phyloP scores from a whole-genome alignment of 2,329 filamentous ascomycete genomes.

The Helminthosporium solani region DNA sequence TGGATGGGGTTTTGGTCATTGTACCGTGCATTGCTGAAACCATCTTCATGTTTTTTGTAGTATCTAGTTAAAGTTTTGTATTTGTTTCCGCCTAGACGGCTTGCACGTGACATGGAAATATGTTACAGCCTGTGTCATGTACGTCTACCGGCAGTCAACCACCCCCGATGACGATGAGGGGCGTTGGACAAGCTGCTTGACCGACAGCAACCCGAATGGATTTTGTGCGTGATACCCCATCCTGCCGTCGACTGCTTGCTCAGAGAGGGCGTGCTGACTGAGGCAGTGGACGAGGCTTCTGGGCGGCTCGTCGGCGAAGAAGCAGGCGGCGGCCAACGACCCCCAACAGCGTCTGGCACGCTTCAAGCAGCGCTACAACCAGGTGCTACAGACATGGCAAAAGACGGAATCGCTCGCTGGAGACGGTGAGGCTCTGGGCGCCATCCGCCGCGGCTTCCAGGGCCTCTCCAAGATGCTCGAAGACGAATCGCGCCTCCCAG shows the following conservation, averaged over 20 bases:
- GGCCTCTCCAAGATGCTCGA: constrained; percentile 68
- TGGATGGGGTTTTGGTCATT: too few relatives aligned
- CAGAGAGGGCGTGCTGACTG: constrained; percentile 16
- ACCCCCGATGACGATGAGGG: too few relatives aligned
- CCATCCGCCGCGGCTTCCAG: constrained; percentile 56
- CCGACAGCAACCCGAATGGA: constrained; percentile 9
- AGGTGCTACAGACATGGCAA: constrained; percentile 63
- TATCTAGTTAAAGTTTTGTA: too few relatives aligned
- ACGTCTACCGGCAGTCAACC: too few relatives aligned
- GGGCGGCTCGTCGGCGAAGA: constrained; percentile 55
- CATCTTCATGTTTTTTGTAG: too few relatives aligned
- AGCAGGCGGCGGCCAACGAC: constrained; percentile 53
- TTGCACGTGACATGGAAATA: too few relatives aligned
- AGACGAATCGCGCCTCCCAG: constrained; percentile 84
- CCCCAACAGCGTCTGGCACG: constrained; percentile 61
- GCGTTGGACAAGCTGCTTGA: background rate
- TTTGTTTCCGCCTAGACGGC: too few relatives aligned
- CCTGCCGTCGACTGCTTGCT: too few relatives aligned
- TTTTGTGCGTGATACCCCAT: constrained; percentile 12
- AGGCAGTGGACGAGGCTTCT: constrained; percentile 62
- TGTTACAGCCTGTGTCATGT: too few relatives aligned
- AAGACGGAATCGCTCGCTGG: constrained; percentile 53
- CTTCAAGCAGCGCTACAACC: constrained; percentile 63
- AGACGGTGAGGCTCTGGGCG: constrained; percentile 53
- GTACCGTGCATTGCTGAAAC: too few relatives aligned